These are phyloP conservation scores for Coemansia aciculifera DNA, from an alignment of 192 early-diverging fungal species.

Conservation along the genomic window DNA sequence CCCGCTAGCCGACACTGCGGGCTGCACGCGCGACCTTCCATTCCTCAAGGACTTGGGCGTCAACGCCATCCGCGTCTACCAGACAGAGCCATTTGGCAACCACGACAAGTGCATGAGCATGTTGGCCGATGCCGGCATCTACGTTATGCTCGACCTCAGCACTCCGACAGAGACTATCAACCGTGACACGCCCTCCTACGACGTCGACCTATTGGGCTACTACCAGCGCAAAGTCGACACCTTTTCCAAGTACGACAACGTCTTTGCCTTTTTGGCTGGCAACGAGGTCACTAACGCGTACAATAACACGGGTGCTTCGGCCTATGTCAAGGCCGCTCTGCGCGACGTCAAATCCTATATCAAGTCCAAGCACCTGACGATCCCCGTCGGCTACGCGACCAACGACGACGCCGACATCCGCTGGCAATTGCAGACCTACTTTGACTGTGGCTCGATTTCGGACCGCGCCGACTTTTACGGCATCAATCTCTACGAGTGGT, in stretches of 20 bases:
- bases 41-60: slow-evolving; percentile 68
- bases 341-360: slow-evolving; percentile 69
- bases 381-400: slow-evolving; percentile 76
- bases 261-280: slow-evolving; percentile 70
- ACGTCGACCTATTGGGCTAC: slow-evolving; percentile 58
- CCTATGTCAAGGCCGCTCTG: slow-evolving; percentile 68
- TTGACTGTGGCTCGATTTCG: slow-evolving; percentile 63
- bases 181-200: slow-evolving; percentile 64
- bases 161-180: slow-evolving; percentile 64
- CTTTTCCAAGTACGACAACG: slow-evolving; percentile 66
- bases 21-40: slow-evolving; percentile 63
- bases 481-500: slow-evolving; percentile 79
- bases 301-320: slow-evolving; percentile 62
- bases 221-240: slow-evolving; percentile 64
- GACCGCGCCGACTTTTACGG: slow-evolving; percentile 72
- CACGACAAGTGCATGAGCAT: slow-evolving; percentile 75
- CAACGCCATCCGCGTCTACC: slow-evolving; percentile 74
- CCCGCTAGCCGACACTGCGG: slow-evolving; percentile 61
- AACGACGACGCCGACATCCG: slow-evolving; percentile 74
- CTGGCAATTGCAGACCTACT: slow-evolving; percentile 65
- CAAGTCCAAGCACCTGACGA: slow-evolving; percentile 51
- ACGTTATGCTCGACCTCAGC: slow-evolving; percentile 69
- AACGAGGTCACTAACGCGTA: slow-evolving; percentile 72
- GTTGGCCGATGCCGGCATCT: slow-evolving; percentile 67
- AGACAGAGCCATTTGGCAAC: slow-evolving; percentile 60